Conservation (phyloP, 1,139 yeast species). For the Pneumocystis murina region DNA sequence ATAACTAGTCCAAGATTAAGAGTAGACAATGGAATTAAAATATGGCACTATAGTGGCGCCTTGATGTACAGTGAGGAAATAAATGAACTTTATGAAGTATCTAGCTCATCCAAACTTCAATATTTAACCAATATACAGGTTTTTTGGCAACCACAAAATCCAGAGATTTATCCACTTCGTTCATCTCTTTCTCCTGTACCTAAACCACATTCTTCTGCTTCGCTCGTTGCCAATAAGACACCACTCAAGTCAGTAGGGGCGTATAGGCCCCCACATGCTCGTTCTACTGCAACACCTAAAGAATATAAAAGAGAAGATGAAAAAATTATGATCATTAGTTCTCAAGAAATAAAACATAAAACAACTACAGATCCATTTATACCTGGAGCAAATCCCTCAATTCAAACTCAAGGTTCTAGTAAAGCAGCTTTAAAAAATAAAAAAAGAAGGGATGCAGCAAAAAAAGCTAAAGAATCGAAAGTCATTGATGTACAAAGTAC, state of each 20-base stretch:
- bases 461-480: constrained; percentile 25
- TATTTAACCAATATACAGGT: constrained; percentile 5
- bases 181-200: constrained; percentile 40
- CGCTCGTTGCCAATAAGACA: constrained; percentile 25
- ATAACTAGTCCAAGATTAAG: constrained; percentile 94
- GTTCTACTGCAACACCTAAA: constrained; percentile 33
- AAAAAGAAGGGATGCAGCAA: constrained; percentile 62
- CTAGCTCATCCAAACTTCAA: neutral
- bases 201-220: constrained; percentile 45
- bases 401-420: constrained; percentile 21
- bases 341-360: constrained; percentile 5
- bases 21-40: constrained; percentile 86
- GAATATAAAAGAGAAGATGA: constrained; percentile 14
- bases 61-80: constrained; percentile 65
- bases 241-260: constrained; percentile 63
- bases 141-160: constrained; percentile 69
- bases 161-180: constrained; percentile 46
- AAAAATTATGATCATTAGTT: constrained; percentile 11
- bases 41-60: constrained; percentile 86
- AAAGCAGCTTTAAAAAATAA: constrained; percentile 61
- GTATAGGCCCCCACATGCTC: constrained; percentile 90
- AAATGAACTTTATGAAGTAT: constrained; percentile 59
- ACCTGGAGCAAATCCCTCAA: constrained; percentile 12
- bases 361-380: constrained; percentile 7
- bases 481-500: constrained; percentile 16